These are phyloP conservation scores for Trichoderma semiorbis DNA, from an alignment of 2,329 filamentous ascomycete species.

Conservation along the genomic window DNA sequence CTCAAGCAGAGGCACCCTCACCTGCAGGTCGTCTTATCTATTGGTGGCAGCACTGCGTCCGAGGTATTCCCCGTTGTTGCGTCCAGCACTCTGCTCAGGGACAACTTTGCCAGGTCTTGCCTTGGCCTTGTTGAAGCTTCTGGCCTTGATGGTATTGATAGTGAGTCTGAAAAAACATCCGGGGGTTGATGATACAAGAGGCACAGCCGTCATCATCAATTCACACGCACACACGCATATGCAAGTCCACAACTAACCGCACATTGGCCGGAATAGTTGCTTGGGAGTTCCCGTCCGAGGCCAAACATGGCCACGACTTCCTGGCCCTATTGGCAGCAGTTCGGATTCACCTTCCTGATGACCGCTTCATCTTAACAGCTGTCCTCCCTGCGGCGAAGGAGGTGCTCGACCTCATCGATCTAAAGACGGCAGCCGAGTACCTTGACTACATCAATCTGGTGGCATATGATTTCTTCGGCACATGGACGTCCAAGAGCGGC, in stretches of 20 bases:
- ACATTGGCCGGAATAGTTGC: slow-evolving; percentile 53
- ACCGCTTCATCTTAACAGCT: slow-evolving; percentile 66
- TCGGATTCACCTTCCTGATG: slow-evolving; percentile 64
- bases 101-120: slow-evolving; percentile 69
- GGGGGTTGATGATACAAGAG: background rate
- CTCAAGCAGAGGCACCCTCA: slow-evolving; percentile 68
- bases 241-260: background rate
- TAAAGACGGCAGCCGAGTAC: slow-evolving; percentile 58
- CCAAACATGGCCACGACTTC: slow-evolving; percentile 66
- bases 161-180: slow-evolving; percentile 41
- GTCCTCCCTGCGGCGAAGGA: slow-evolving; percentile 66
- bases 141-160: slow-evolving; percentile 61
- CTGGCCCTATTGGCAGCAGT: slow-evolving; percentile 63
- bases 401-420: slow-evolving; percentile 66
- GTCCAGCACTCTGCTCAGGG: slow-evolving; percentile 53
- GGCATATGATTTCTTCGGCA: slow-evolving; percentile 75
- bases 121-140: slow-evolving; percentile 66
- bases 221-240: background rate
- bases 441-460: slow-evolving; percentile 76
- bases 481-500: slow-evolving; percentile 64
- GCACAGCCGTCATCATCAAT: background rate
- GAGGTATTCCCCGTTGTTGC: slow-evolving; percentile 67
- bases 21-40: slow-evolving; percentile 71
- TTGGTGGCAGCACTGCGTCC: slow-evolving; percentile 66
- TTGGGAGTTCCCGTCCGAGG: slow-evolving; percentile 72